Percentiles rank a stretch among this genome's conserved stretches.
Conservation (phyloP, 176 grass and related monocot genomes). For the Oryza coarctata region DNA sequence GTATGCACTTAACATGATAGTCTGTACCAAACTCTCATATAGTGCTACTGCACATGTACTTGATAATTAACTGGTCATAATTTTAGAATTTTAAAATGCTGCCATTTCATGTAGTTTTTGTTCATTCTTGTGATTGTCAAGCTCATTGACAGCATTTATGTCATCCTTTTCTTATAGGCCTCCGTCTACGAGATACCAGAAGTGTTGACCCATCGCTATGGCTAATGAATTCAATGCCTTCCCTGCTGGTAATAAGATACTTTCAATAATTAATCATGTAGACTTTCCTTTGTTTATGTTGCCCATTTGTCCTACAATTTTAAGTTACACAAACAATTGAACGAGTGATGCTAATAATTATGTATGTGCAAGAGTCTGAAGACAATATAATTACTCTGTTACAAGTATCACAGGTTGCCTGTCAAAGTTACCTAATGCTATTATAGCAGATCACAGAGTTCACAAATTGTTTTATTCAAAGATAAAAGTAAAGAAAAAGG, state of each 20-base stretch:
- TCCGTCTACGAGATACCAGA: constrained; percentile 88
- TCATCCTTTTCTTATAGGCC: constrained; percentile 45
- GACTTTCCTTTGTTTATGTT: neutral
- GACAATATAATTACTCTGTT: neutral
- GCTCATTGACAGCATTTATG: neutral
- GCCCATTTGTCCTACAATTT: neutral
- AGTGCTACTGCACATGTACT: neutral
- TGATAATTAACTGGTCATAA: neutral
- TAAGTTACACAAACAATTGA: neutral
- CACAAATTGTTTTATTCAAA: constrained; percentile 24
- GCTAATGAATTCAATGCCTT: constrained; percentile 98
- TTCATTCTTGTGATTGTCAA: constrained; percentile 8
- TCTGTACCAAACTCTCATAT: neutral
- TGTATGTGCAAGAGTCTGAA: neutral
- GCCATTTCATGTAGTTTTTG: neutral
- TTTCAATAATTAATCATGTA: neutral
- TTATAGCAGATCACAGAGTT: constrained; percentile 2
- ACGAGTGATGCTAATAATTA: neutral
- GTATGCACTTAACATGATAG: constrained; percentile 23
- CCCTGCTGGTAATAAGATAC: constrained; percentile 65
- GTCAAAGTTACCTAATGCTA: neutral
- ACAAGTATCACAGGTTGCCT: neutral
- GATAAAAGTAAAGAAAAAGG: neutral
- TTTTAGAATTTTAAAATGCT: neutral
- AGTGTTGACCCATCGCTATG: constrained; percentile 93